A percentile compares a stretch with the other conserved stretches of the same genome.
These are phyloP conservation scores for Ogataea nakhonphanomensis DNA, from an alignment of 805 yeast genomes.

Conservation along the genomic window DNA sequence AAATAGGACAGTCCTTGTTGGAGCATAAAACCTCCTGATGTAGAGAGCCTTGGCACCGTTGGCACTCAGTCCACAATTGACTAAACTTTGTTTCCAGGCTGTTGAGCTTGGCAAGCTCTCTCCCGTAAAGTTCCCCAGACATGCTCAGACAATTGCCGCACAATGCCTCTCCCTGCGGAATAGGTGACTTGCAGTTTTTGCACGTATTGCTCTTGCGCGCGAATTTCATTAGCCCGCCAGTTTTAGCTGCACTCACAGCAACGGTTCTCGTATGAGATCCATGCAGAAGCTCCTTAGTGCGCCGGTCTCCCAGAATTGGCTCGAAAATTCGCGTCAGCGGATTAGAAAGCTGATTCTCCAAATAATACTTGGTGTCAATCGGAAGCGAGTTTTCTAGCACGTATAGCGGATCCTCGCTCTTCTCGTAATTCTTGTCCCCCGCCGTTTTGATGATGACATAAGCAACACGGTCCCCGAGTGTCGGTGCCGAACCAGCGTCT, in stretches of 20 bases:
- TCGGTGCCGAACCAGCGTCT: slow-evolving; percentile 97
- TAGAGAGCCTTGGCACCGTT: slow-evolving; percentile 91
- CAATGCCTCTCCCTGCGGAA: slow-evolving; percentile 48
- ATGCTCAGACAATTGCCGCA: slow-evolving; percentile 73
- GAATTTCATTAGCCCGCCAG: slow-evolving; percentile 85
- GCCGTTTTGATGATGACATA: slow-evolving; percentile 86
- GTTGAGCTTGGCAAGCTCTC: slow-evolving; percentile 75
- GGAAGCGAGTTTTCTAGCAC: slow-evolving; percentile 91
- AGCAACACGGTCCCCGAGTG: slow-evolving; percentile 96
- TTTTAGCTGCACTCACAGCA: slow-evolving; percentile 66
- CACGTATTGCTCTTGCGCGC: slow-evolving; percentile 87
- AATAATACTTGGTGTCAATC: slow-evolving; percentile 89
- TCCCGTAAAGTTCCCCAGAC: slow-evolving; percentile 78
- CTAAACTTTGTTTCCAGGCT: slow-evolving; percentile 79
- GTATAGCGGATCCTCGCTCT: slow-evolving; percentile 94
- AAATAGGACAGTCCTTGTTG: slow-evolving; percentile 94
- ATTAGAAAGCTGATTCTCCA: slow-evolving; percentile 88
- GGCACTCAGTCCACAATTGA: slow-evolving; percentile 96
- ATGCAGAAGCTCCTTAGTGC: slow-evolving; percentile 73
- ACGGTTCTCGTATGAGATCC: slow-evolving; percentile 85
- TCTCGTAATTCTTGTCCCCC: slow-evolving; percentile 85
- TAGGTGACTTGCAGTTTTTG: slow-evolving; percentile 82
- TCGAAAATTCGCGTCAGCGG: slow-evolving; percentile 92
- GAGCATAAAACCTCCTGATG: slow-evolving; percentile 96
- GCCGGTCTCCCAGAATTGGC: slow-evolving; percentile 86